Evolutionary conservation across 805 yeast genomes (phyloP).

Genomic region (Candida fluviatilis): DNA sequence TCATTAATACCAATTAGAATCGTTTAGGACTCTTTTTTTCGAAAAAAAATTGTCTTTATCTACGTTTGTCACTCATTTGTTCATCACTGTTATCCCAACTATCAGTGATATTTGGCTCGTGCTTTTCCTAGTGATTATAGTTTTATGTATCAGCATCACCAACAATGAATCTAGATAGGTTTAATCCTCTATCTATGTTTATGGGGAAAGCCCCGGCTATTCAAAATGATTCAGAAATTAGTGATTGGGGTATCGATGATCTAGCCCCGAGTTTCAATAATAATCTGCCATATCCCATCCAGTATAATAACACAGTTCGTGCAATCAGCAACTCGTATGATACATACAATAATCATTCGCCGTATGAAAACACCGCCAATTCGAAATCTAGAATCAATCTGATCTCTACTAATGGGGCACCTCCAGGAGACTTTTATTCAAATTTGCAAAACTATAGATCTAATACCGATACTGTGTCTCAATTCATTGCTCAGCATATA

Average conservation of each 20-base stretch:
- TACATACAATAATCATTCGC: constrained; percentile 3
- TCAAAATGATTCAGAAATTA: constrained; percentile 12
- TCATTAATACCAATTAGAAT: no score
- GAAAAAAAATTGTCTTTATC: no score
- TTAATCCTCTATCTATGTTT: constrained; percentile 23
- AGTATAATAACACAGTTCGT: background rate
- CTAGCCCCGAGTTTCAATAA: no score
- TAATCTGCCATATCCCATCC: background rate
- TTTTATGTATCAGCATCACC: background rate
- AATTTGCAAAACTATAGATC: constrained; percentile 1
- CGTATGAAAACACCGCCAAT: background rate
- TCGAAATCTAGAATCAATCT: background rate
- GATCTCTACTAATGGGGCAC: background rate
- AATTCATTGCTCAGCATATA: constrained; percentile 26
- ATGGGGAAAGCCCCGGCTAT: constrained; percentile 6
- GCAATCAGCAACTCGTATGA: background rate
- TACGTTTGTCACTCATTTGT: no score
- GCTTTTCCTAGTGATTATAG: no score
- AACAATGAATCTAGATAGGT: constrained; percentile 24
- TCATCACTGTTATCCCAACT: no score
- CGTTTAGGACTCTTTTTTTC: no score
- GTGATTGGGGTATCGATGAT: constrained; percentile 40
- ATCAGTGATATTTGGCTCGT: no score
- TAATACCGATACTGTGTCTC: constrained; percentile 17
- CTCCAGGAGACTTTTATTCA: constrained; percentile 1